Evolutionary conservation across 768 basidiomycete genomes (phyloP).

Genomic region (Leccinum fibrillosum): DNA sequence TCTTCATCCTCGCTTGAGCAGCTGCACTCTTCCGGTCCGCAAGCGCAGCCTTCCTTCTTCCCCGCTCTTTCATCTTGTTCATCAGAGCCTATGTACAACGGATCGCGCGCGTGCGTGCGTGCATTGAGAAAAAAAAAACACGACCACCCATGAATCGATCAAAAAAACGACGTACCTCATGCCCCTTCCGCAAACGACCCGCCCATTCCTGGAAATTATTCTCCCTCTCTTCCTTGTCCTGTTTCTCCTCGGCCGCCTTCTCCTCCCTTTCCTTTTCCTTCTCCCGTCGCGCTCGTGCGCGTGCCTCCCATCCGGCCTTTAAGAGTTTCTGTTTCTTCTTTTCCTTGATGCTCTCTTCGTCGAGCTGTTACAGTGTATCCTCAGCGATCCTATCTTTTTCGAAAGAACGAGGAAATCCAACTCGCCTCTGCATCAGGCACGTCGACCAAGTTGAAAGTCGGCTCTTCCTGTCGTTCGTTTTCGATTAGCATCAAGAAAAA

Average conservation of each 20-base stretch:
- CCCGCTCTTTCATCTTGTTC: slow-evolving; percentile 80
- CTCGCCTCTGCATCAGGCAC: slow-evolving; percentile 82
- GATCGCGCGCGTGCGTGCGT: no score
- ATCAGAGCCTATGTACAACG: slow-evolving; percentile 58
- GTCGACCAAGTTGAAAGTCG: slow-evolving; percentile 89
- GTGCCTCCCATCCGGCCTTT: slow-evolving; percentile 92
- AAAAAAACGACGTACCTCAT: slow-evolving; percentile 54
- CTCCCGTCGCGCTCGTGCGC: slow-evolving; percentile 77
- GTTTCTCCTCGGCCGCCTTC: slow-evolving; percentile 51
- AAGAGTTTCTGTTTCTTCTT: slow-evolving; percentile 90
- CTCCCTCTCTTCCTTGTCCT: slow-evolving; percentile 72
- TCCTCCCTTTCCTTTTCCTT: slow-evolving; percentile 84
- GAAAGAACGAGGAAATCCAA: neutral
- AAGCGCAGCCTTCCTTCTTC: slow-evolving; percentile 73
- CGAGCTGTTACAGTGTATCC: slow-evolving; percentile 47
- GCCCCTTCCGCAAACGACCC: slow-evolving; percentile 65
- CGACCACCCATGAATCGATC: neutral
- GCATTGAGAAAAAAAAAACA: neutral
- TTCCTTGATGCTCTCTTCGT: slow-evolving; percentile 90
- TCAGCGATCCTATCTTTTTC: neutral
- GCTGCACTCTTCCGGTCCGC: slow-evolving; percentile 92
- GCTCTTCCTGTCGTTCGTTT: slow-evolving; percentile 57
- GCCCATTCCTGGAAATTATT: slow-evolving; percentile 75
- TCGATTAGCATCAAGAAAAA: neutral
- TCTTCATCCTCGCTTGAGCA: slow-evolving; percentile 94